Evolutionary conservation across 495 filamentous ascomycete genomes (phyloP).

Genomic region (Cladorrhinum samala): DNA sequence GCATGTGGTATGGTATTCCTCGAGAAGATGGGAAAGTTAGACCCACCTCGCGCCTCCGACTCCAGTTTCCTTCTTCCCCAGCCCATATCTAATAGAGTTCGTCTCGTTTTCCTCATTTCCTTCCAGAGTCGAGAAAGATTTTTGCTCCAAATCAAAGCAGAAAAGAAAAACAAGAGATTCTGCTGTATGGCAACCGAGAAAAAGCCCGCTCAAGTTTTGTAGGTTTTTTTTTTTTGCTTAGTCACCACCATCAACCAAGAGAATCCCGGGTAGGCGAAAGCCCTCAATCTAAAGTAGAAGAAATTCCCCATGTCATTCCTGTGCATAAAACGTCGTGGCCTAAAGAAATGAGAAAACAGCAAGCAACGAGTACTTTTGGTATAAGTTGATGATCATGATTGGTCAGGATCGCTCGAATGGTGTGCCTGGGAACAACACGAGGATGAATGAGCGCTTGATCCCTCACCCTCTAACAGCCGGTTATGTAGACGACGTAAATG

Average conservation of each 20-base stretch:
- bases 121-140: neutral
- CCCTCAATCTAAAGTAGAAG: slow-evolving; percentile 4
- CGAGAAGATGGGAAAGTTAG: neutral
- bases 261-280: neutral
- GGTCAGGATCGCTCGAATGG: slow-evolving; percentile 4
- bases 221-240: neutral
- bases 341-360: slow-evolving; percentile 2
- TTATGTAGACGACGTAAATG: neutral
- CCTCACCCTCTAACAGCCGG: slow-evolving; percentile 1
- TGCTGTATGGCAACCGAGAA: neutral
- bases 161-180: neutral
- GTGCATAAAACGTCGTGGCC: slow-evolving; percentile 17
- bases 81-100: neutral
- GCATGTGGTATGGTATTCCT: neutral
- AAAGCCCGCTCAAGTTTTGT: too few species aligned
- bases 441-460: slow-evolving; percentile 1
- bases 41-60: too few species aligned
- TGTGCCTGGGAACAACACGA: slow-evolving; percentile 3
- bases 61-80: too few species aligned
- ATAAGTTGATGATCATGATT: slow-evolving; percentile 1
- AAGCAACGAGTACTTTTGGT: slow-evolving; percentile 9
- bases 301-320: slow-evolving; percentile 10
- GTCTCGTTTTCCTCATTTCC: neutral
- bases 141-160: neutral
- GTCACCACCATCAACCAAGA: neutral